These are phyloP conservation scores for Panicum hallii DNA, from an alignment of 202 grass and related monocot species.

Conservation along the genomic window DNA sequence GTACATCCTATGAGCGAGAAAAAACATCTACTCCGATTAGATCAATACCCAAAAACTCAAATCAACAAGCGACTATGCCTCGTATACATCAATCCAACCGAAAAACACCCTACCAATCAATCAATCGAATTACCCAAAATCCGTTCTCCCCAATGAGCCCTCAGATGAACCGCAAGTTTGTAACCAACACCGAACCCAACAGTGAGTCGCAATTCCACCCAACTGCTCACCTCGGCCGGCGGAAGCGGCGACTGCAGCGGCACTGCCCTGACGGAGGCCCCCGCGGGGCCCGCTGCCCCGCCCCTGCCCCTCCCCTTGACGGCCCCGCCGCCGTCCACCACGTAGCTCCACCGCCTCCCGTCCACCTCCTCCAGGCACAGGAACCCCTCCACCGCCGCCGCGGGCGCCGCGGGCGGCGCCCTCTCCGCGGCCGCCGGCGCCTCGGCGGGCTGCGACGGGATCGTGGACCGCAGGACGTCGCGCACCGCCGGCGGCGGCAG, in stretches of 20 bases:
- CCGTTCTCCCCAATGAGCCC: slow-evolving; percentile 6
- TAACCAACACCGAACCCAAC: background rate
- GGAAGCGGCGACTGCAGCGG: slow-evolving; percentile 74
- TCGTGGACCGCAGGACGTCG: slow-evolving; percentile 68
- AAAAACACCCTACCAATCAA: background rate
- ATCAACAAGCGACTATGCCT: background rate
- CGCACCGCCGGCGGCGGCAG: slow-evolving; percentile 59
- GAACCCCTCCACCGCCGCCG: slow-evolving; percentile 54
- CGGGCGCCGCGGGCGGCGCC: slow-evolving; percentile 26
- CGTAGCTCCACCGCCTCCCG: slow-evolving; percentile 88
- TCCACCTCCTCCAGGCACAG: slow-evolving; percentile 94
- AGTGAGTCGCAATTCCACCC: background rate
- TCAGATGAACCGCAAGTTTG: background rate
- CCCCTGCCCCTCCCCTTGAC: slow-evolving; percentile 12
- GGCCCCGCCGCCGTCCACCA: slow-evolving; percentile 54
- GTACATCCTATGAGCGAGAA: background rate
- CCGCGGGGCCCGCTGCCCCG: slow-evolving; percentile 20
- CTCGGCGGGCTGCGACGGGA: slow-evolving; percentile 52
- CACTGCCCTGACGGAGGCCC: slow-evolving; percentile 68
- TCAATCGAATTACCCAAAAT: slow-evolving; percentile 28
- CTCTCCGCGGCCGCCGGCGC: slow-evolving; percentile 17
- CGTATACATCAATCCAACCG: background rate
- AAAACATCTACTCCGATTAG: slow-evolving; percentile 8
- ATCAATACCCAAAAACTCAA: slow-evolving; percentile 7
- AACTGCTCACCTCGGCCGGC: slow-evolving; percentile 72